Evolutionary conservation across 2,329 filamentous ascomycete genomes (phyloP).

Genomic region (Fusarium multiceps): DNA sequence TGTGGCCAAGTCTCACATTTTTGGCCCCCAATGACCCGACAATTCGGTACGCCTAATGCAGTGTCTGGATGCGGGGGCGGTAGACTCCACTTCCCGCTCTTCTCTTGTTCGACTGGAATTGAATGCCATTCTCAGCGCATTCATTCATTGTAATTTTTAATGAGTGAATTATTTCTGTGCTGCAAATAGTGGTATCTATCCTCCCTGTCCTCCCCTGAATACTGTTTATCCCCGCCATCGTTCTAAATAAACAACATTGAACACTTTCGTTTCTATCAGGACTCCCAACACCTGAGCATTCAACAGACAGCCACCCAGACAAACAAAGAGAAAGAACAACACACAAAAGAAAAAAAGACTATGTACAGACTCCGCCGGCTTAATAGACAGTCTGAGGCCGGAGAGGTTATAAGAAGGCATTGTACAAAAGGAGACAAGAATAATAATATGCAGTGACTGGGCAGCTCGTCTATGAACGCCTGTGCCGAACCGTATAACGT

Average conservation of each 20-base stretch:
- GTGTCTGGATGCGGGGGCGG: slow-evolving; percentile 8
- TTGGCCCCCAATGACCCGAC: slow-evolving; percentile 23
- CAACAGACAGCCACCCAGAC: slow-evolving; percentile 3
- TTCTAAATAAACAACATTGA: neutral
- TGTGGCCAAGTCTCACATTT: slow-evolving; percentile 20
- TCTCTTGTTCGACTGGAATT: neutral
- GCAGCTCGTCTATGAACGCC: neutral
- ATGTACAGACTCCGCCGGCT: no score
- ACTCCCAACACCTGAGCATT: neutral
- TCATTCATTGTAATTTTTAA: neutral
- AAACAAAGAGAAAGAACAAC: no score
- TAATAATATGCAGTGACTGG: no score
- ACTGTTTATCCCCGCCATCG: neutral
- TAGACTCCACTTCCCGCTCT: slow-evolving; percentile 23
- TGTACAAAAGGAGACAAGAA: no score
- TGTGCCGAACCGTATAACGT: neutral
- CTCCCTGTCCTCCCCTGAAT: neutral
- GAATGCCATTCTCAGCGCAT: neutral
- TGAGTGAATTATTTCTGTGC: neutral
- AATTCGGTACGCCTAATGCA: slow-evolving; percentile 28
- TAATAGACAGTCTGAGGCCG: no score
- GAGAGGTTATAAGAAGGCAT: no score
- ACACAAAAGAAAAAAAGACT: no score
- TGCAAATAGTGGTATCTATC: neutral
- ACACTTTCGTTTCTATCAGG: neutral